Conservation (phyloP, 345 rosid genomes). For the Linum usitatissimum region DNA sequence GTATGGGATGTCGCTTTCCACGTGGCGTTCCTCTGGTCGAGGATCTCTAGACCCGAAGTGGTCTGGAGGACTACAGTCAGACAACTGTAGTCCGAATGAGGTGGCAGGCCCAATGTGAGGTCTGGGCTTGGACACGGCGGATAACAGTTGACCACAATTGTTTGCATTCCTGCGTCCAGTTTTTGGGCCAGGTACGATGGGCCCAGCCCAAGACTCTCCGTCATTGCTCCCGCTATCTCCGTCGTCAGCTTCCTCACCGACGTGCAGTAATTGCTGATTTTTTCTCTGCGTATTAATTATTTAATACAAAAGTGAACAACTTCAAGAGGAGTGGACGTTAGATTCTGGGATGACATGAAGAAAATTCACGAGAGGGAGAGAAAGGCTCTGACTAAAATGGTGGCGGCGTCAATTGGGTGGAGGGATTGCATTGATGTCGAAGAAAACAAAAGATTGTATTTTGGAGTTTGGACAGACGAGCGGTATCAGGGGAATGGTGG, state of each 20-base stretch:
- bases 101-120: conserved; percentile 39
- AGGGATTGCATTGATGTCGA: no score
- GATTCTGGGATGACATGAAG: no score
- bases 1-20: conserved; percentile 42
- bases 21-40: conserved; percentile 20
- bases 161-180: conserved; percentile 50
- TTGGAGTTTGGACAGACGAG: no score
- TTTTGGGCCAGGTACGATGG: conserved; percentile 27
- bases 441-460: no score
- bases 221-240: conserved; percentile 37
- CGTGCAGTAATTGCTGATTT: conserved; percentile 38
- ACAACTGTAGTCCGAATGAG: conserved; percentile 60
- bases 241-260: conserved; percentile 32
- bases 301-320: no score
- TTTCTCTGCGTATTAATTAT: conserved; percentile 25
- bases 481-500: no score
- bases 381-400: no score
- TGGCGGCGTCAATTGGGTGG: no score
- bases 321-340: no score
- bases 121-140: conserved; percentile 50
- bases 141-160: conserved; percentile 44
- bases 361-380: no score
- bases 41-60: conserved; percentile 46
- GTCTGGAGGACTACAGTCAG: conserved; percentile 44
- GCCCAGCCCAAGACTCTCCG: conserved; percentile 43